Evolutionary conservation across 2,329 filamentous ascomycete genomes (phyloP).

Genomic region (Teratosphaeria nubilosa): DNA sequence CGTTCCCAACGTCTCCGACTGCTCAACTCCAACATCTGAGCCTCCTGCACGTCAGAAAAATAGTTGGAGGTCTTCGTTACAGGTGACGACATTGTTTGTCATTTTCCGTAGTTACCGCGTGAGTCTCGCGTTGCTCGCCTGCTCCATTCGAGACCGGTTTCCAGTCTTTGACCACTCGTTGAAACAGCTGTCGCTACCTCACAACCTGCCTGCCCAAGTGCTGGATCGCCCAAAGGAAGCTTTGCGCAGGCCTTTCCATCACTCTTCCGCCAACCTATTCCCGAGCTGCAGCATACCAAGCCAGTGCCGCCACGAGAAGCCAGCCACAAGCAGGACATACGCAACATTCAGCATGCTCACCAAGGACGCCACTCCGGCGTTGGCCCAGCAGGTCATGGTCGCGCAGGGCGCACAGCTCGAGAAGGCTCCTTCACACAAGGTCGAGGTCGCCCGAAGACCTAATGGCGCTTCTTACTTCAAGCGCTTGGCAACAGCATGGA

Average conservation of each 20-base stretch:
- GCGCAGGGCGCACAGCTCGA: neutral
- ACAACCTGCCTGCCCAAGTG: neutral
- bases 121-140: neutral
- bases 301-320: neutral
- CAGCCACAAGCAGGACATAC: neutral
- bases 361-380: neutral
- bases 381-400: neutral
- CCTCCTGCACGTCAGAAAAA: neutral
- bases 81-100: conserved; percentile 1
- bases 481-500: conserved; percentile 16
- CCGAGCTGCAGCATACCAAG: neutral
- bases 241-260: neutral
- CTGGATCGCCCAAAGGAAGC: neutral
- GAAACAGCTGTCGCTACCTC: neutral
- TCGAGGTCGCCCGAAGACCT: neutral
- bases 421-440: neutral
- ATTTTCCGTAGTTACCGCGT: neutral
- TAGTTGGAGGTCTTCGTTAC: neutral
- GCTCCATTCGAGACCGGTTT: neutral
- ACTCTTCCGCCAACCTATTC: neutral
- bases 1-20: neutral
- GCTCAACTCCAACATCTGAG: neutral
- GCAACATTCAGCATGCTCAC: neutral
- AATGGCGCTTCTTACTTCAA: neutral
- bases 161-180: neutral